Conservation (phyloP, 805 yeast species). For the Candida alai region DNA sequence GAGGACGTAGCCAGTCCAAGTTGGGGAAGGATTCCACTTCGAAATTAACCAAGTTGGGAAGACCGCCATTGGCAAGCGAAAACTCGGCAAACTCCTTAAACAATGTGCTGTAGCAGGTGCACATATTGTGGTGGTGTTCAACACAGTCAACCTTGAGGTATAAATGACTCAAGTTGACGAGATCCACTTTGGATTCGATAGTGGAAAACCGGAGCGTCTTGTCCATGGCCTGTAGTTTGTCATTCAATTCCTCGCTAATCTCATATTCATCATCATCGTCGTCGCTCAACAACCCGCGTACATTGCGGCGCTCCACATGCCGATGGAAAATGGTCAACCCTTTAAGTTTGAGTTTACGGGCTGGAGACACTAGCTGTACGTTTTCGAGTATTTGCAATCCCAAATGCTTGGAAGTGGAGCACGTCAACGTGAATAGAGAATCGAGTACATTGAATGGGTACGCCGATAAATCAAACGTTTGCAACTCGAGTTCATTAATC, state of each 20-base stretch:
- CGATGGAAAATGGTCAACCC: conserved; percentile 31
- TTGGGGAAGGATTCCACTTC: conserved; percentile 30
- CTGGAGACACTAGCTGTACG: conserved; percentile 18
- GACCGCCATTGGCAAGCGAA: conserved; percentile 19
- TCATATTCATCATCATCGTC: conserved; percentile 1
- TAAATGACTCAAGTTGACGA: conserved; percentile 18
- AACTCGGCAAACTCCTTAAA: conserved; percentile 22
- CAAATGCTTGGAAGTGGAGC: conserved; percentile 28
- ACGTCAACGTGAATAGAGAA: conserved; percentile 25
- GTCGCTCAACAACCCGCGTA: background rate
- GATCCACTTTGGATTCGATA: conserved; percentile 22
- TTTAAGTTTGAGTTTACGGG: conserved; percentile 20
- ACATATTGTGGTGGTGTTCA: conserved; percentile 20
- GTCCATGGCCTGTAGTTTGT: conserved; percentile 14
- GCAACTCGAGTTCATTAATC: conserved; percentile 27
- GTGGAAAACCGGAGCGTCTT: conserved; percentile 18
- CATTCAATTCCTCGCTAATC: conserved; percentile 4
- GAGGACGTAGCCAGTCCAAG: conserved; percentile 33
- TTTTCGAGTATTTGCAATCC: conserved; percentile 26
- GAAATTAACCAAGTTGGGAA: conserved; percentile 27
- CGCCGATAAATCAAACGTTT: conserved; percentile 14
- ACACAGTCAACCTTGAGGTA: conserved; percentile 29
- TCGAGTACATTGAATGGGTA: conserved; percentile 20
- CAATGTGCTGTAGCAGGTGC: conserved; percentile 26
- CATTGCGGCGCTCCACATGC: conserved; percentile 19